phyloP scores from a whole-genome alignment of 208 protist genomes.

The Crithidia bombi region DNA sequence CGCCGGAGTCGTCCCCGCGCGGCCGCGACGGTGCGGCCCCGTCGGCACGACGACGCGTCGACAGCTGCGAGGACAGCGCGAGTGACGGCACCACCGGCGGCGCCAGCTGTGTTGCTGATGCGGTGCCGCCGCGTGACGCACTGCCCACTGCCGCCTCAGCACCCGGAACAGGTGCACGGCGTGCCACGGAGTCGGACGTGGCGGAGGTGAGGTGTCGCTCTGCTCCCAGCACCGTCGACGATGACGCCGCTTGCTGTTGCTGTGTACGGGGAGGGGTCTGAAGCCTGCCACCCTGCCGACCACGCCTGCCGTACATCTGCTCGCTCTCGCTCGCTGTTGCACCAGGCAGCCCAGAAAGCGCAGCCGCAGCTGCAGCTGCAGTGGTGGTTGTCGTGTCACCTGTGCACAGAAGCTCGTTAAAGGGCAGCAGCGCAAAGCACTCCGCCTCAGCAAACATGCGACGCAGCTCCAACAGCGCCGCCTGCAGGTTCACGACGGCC shows the following conservation, averaged over 20 bases:
- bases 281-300: background rate
- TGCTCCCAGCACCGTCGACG: background rate
- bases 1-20: background rate
- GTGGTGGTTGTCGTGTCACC: background rate
- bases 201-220: background rate
- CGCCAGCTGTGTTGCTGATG: background rate
- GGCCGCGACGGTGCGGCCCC: background rate
- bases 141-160: background rate
- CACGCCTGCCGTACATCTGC: background rate
- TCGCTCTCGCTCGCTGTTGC: background rate
- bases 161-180: background rate
- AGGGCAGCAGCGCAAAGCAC: slow-evolving; percentile 47
- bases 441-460: slow-evolving; percentile 56
- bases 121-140: background rate
- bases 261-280: slow-evolving; percentile 4
- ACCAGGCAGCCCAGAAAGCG: no score
- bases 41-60: background rate
- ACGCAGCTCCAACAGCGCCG: slow-evolving; percentile 45
- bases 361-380: background rate
- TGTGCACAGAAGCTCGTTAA: slow-evolving; percentile 59
- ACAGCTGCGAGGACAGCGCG: background rate
- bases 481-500: slow-evolving; percentile 26
- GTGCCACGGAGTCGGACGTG: background rate
- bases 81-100: background rate
- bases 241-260: background rate